Percentiles rank a stretch among this genome's conserved stretches.
phyloP scores from a whole-genome alignment of 139 green algal genomes.

The Tetratostichococcus sp. region DNA sequence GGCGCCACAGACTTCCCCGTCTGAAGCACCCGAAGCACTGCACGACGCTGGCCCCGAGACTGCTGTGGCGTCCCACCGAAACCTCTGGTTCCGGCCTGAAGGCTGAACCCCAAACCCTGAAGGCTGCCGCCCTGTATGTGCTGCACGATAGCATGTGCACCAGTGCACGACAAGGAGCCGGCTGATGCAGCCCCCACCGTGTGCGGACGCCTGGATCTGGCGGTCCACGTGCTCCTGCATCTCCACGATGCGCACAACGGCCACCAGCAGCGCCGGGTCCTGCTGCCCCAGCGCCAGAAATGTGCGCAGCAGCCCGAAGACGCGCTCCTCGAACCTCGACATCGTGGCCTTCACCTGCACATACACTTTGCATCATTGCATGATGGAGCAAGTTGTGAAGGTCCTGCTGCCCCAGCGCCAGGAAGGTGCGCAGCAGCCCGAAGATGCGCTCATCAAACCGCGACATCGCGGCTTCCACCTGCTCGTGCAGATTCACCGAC shows the following conservation, averaged over 20 bases:
- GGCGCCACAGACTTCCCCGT: too few species aligned
- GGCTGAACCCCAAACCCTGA: too few species aligned
- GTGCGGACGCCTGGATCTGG: slow-evolving; percentile 36
- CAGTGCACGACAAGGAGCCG: too few species aligned
- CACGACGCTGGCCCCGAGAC: too few species aligned
- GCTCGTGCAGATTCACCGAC: background rate
- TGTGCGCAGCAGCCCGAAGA: slow-evolving; percentile 59
- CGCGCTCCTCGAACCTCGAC: slow-evolving; percentile 61
- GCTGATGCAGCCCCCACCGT: too few species aligned
- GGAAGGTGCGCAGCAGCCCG: slow-evolving; percentile 52
- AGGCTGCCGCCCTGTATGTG: too few species aligned
- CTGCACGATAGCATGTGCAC: too few species aligned
- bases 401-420: slow-evolving; percentile 39
- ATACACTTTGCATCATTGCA: background rate
- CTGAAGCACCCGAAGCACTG: too few species aligned
- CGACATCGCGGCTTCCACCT: slow-evolving; percentile 46
- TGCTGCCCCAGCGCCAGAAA: slow-evolving; percentile 48
- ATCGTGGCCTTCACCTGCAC: slow-evolving; percentile 45
- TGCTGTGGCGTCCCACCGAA: too few species aligned
- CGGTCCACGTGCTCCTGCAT: slow-evolving; percentile 66
- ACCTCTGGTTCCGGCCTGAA: too few species aligned
- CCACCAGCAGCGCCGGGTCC: slow-evolving; percentile 68
- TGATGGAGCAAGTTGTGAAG: background rate
- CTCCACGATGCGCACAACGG: slow-evolving; percentile 71
- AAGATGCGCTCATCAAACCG: slow-evolving; percentile 73